Base-by-base conservation (phyloP, 2,329 filamentous ascomycete genomes). In the Cytospora piceicola region DNA sequence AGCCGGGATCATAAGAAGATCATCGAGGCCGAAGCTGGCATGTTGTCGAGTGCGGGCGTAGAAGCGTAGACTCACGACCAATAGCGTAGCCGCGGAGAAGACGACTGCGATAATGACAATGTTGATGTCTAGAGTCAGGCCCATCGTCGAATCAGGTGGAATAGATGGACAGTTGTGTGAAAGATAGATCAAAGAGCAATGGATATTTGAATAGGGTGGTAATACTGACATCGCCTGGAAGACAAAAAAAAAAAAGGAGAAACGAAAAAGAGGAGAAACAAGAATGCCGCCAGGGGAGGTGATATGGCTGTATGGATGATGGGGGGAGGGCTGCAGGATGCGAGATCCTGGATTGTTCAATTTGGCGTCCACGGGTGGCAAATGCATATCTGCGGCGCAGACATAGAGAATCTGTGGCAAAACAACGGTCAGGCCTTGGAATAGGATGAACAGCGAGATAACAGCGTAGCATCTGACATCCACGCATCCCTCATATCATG, bases 71-170 rank as follows among this genome's bases (percentile, higher is more conserved):
- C 29, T 11, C 24, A 55, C 53, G 34, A 15, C 29, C 11, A 55
- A 30, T 9, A 34, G 6, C 3, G 53, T 29, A 30, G 32, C 27
- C 29, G 32, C 12, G 15, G 53, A 55, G 27, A 55, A 55, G 4
- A 55, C 53, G 32, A 55, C 53, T 5, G 29, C 29, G 27, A 55
- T 30, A 14, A 55, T 55, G 27, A 55, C 15, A 20, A 55, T 34
- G 53, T 55, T 55, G 24, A 15, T 30, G 29, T 22, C 15, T 30
- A 55, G 29, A 11, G 29, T n/a, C 34, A 55, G 53, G 27, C 20
- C 53, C 29, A 55, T 55, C n/a, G n/a, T 49, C n/a, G 42, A 49
- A 49, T 22, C 42, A 49, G n/a, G n/a, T 22, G 42, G n/a, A n/a
- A n/a, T n/a, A 49, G 42, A 22, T 49, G 20, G 22, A 22, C 5